Percentiles rank a stretch among this genome's conserved stretches.
phyloP scores from a whole-genome alignment of 305 asterid genomes.

The Fraxinus greggii region DNA sequence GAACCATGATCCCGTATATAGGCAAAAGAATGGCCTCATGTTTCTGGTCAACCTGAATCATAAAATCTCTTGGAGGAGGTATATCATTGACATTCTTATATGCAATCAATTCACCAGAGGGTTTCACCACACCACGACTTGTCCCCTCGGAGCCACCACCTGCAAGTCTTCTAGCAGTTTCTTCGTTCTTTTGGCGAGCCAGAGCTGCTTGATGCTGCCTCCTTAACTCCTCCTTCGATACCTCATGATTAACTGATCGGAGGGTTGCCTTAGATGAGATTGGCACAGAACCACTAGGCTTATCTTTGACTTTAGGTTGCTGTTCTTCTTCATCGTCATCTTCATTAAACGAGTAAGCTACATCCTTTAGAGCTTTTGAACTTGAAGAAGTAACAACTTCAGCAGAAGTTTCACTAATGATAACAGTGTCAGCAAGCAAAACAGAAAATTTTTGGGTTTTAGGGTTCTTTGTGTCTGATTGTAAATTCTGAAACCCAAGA shows the following conservation, averaged over 20 bases:
- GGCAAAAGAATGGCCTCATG: constrained; percentile 72
- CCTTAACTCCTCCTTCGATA: constrained; percentile 60
- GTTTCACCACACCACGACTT: constrained; percentile 35
- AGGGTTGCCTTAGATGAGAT: constrained; percentile 59
- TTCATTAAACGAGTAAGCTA: constrained; percentile 56
- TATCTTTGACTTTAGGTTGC: constrained; percentile 33
- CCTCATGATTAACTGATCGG: constrained; percentile 64
- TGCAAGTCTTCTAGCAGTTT: constrained; percentile 68
- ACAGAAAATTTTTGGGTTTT: constrained; percentile 52
- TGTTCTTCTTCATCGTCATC: constrained; percentile 49
- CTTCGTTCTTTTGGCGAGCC: constrained; percentile 69
- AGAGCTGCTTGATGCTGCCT: constrained; percentile 75
- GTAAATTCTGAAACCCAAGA: constrained; percentile 68
- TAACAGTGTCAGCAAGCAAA: constrained; percentile 67
- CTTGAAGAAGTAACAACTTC: constrained; percentile 51
- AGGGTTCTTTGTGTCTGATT: constrained; percentile 37
- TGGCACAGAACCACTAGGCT: constrained; percentile 29
- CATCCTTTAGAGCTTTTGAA: constrained; percentile 50
- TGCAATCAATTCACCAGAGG: constrained; percentile 57
- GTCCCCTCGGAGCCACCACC: constrained; percentile 44
- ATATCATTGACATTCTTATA: constrained; percentile 63
- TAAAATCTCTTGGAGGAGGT: constrained; percentile 63
- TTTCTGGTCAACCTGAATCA: constrained; percentile 79
- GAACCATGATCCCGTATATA: constrained; percentile 65
- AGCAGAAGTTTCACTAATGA: constrained; percentile 36